These are phyloP conservation scores for Solanum aculeatissimum DNA, from an alignment of 305 asterid genomes.

Conservation along the genomic window DNA sequence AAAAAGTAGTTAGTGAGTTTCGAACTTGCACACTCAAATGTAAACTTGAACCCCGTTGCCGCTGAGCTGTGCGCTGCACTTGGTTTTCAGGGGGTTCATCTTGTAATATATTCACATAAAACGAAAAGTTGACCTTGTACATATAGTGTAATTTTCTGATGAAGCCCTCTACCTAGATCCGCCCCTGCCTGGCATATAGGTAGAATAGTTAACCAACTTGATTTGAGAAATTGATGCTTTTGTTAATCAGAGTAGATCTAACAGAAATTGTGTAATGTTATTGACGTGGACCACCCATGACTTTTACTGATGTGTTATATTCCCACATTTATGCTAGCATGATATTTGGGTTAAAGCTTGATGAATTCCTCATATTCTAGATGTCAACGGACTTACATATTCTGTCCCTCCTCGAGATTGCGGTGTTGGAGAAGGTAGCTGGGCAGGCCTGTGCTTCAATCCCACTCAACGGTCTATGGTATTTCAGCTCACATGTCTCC, in stretches of 20 bases:
- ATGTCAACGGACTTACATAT: constrained; percentile 51
- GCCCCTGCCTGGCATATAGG: background rate
- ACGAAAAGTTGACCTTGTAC: too few relatives aligned
- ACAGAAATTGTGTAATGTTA: background rate
- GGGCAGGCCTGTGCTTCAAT: constrained; percentile 89
- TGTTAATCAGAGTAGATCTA: background rate
- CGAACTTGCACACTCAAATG: too few relatives aligned
- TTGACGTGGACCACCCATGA: background rate
- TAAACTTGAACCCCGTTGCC: too few relatives aligned
- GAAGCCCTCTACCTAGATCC: too few relatives aligned
- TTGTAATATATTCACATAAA: too few relatives aligned
- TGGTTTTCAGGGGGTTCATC: too few relatives aligned
- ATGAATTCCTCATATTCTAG: constrained; percentile 17
- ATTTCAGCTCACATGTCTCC: background rate
- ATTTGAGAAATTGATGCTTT: background rate
- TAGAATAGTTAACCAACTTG: background rate
- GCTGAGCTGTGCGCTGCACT: too few relatives aligned
- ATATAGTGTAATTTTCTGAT: too few relatives aligned
- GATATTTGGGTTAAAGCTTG: background rate
- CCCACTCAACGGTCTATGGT: constrained; percentile 77
- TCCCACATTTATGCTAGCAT: background rate
- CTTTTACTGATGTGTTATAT: background rate
- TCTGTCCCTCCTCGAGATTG: constrained; percentile 71
- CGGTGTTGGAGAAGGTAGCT: constrained; percentile 90
- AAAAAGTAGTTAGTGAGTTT: too few relatives aligned